Evolutionary conservation across 2,329 filamentous ascomycete genomes (phyloP).

Genomic region (Calcarisporium arbuscula): DNA sequence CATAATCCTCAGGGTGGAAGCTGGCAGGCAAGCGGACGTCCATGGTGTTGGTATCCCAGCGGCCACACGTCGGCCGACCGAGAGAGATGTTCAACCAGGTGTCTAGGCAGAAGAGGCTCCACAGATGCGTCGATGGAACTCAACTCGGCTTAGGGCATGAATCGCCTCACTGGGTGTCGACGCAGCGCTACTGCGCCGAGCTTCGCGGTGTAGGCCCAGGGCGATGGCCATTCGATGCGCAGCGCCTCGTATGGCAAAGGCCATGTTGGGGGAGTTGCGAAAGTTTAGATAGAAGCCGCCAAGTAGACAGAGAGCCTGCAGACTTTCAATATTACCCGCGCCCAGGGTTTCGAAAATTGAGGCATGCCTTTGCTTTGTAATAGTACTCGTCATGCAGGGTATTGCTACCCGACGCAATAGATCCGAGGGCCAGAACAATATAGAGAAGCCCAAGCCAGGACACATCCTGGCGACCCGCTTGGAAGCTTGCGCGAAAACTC

Average conservation of each 20-base stretch:
- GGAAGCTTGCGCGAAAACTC: slow-evolving; percentile 52
- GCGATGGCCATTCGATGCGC: slow-evolving; percentile 69
- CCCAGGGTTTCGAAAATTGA: slow-evolving; percentile 52
- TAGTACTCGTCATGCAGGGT: slow-evolving; percentile 52
- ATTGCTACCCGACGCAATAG: slow-evolving; percentile 52
- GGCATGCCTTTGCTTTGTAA: slow-evolving; percentile 43
- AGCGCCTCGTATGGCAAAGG: slow-evolving; percentile 65
- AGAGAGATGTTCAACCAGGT: slow-evolving; percentile 68
- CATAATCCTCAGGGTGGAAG: no score
- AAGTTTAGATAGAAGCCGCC: slow-evolving; percentile 75
- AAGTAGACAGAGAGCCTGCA: slow-evolving; percentile 65
- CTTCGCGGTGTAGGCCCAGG: slow-evolving; percentile 64
- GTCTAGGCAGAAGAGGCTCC: slow-evolving; percentile 67
- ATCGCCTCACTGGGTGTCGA: slow-evolving; percentile 3
- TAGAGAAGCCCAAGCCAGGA: slow-evolving; percentile 56
- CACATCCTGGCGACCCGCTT: slow-evolving; percentile 42
- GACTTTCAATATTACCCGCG: slow-evolving; percentile 59
- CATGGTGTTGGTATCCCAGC: no score
- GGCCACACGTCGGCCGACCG: slow-evolving; percentile 62
- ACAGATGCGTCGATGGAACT: slow-evolving; percentile 56
- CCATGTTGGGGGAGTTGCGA: slow-evolving; percentile 70
- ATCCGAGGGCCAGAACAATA: slow-evolving; percentile 57
- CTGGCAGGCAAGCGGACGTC: no score
- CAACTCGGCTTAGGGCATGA: no score
- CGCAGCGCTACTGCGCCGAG: slow-evolving; percentile 1